Base-by-base conservation (phyloP, 2,329 filamentous ascomycete genomes). In the Nothophaeocryptopus gaeumannii region DNA sequence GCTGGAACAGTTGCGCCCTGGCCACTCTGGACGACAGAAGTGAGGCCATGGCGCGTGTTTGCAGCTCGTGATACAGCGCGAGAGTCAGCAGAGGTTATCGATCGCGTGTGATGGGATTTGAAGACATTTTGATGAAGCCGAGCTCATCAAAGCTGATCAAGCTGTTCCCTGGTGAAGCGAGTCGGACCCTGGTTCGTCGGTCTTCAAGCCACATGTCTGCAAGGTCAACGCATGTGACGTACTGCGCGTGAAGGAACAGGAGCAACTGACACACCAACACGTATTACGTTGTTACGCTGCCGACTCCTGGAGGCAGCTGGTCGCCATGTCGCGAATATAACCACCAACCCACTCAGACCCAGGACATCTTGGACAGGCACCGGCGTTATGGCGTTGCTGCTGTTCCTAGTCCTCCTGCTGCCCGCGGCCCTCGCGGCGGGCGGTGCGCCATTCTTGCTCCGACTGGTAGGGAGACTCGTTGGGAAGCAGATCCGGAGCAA, bases 401-500 rank as follows among this genome's bases (percentile, higher is more conserved):
- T 58, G 10, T 42, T 56, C 49, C 20, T 26, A 26, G 45, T 46
- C 32, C 35, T 58, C 33, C 40, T 52, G 45, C 47, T 65, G 46
- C 56, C 61, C 12, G 50, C 62, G 13, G 47, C 55, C 11, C 47
- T 58, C 11, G 37, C 56, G 7, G 54, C 58, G 8, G 54, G 55
- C 35, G 42, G 62, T n/a, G 47, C 63, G 5, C 63, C 66, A 12
- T 61, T 55, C 40, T 47, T 54, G 8, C 43, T 65, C 29, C 53
- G 55, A 8, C 44, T 61, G 38, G 15, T 63, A 5, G 61, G 63
- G 5, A 53, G 56, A 12, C n/a, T 55, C 26, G 51, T 64, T 16
- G 66, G 67, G 8, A 45, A 53, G 8, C 51, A 56, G 16, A 58
- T 69, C 38, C 47, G 50, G 15, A 63, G 62, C 54, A 63, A 58